Evolutionary conservation across 495 filamentous ascomycete genomes (phyloP).

Genomic region (Hypoxylon subgilvum): DNA sequence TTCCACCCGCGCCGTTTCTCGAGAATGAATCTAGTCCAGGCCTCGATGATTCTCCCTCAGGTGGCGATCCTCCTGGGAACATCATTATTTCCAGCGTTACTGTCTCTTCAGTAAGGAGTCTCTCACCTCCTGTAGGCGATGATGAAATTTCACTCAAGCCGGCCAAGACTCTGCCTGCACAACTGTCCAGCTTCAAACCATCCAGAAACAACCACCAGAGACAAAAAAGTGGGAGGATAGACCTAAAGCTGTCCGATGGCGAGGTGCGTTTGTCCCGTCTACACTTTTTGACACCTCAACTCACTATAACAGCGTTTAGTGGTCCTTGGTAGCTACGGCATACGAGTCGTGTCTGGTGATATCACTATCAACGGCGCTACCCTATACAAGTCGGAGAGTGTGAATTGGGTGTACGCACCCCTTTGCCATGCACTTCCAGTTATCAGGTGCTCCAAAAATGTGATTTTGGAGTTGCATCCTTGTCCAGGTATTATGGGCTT

Average conservation of each 20-base stretch:
- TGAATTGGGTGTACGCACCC: conserved; percentile 72
- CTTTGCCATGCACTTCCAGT: conserved; percentile 78
- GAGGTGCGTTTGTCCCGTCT: conserved; percentile 45
- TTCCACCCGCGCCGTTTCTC: conserved; percentile 11
- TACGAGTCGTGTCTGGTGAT: conserved; percentile 65
- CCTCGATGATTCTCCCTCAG: background rate
- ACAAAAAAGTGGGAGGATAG: conserved; percentile 43
- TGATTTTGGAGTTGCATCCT: conserved; percentile 57
- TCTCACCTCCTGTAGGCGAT: conserved; percentile 22
- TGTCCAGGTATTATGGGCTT: conserved; percentile 62
- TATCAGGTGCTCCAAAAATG: conserved; percentile 62
- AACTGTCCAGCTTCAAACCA: conserved; percentile 54
- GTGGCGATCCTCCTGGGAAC: background rate
- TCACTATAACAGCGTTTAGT: conserved; percentile 61
- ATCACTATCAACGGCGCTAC: conserved; percentile 72
- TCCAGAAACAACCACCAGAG: conserved; percentile 49
- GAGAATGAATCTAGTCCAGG: conserved; percentile 3
- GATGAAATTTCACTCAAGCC: conserved; percentile 24
- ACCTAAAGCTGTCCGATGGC: conserved; percentile 49
- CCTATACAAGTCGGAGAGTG: conserved; percentile 56
- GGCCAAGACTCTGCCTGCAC: conserved; percentile 22
- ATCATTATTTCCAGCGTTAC: background rate
- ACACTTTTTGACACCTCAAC: conserved; percentile 3
- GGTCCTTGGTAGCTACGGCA: conserved; percentile 74
- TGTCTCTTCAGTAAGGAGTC: conserved; percentile 12